phyloP scores from a whole-genome alignment of 202 grass and related monocot species.

The Carex arenaria region DNA sequence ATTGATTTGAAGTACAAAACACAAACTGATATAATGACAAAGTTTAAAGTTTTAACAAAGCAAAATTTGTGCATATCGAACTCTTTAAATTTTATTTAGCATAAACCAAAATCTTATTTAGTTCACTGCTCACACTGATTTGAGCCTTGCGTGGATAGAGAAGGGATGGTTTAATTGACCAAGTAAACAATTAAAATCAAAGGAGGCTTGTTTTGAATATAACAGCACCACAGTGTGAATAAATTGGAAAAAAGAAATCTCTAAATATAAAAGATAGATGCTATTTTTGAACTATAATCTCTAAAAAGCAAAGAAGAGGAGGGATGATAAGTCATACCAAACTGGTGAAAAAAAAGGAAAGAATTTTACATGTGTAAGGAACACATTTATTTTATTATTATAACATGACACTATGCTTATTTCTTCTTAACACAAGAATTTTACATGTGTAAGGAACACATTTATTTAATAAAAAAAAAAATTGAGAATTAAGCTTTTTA shows the following conservation, averaged over 20 bases:
- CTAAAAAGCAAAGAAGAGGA: neutral
- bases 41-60: neutral
- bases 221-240: neutral
- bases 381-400: no score
- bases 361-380: no score
- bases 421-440: no score
- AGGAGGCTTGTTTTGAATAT: neutral
- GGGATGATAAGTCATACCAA: slow-evolving; percentile 42
- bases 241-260: no score
- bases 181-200: neutral
- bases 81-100: neutral
- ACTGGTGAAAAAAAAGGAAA: slow-evolving; percentile 59
- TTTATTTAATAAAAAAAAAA: no score
- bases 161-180: neutral
- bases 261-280: neutral
- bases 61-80: neutral
- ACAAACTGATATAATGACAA: neutral
- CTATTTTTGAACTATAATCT: neutral
- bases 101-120: neutral
- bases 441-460: no score
- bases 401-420: no score
- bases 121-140: neutral
- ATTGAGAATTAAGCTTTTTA: no score
- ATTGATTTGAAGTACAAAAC: neutral
- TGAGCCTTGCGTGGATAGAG: neutral